Conservation (phyloP, 768 basidiomycete genomes). For the Amanita polypyramis region DNA sequence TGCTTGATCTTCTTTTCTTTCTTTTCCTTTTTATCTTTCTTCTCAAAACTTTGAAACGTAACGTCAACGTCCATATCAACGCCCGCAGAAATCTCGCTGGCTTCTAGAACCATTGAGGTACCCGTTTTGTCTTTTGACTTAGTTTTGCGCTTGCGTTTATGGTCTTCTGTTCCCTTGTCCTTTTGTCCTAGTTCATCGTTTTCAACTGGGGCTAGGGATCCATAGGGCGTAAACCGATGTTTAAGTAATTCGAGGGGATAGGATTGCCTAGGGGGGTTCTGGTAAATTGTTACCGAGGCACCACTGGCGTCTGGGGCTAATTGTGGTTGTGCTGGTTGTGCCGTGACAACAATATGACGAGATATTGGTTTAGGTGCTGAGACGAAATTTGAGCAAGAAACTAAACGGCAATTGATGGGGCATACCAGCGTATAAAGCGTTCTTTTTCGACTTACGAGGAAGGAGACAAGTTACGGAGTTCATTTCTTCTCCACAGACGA, state of each 20-base stretch:
- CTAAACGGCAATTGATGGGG: neutral
- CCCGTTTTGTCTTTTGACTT: constrained; percentile 8
- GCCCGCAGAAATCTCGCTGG: neutral
- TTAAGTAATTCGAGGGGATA: constrained; percentile 54
- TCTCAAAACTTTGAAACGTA: constrained; percentile 10
- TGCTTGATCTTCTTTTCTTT: constrained; percentile 30
- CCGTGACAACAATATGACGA: constrained; percentile 46
- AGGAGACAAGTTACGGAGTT: constrained; percentile 50
- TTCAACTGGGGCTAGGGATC: constrained; percentile 25
- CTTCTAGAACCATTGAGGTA: neutral
- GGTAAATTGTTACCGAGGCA: constrained; percentile 14
- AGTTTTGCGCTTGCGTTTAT: neutral
- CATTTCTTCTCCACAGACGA: constrained; percentile 53
- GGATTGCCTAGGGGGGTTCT: constrained; percentile 45
- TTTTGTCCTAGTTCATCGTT: constrained; percentile 16
- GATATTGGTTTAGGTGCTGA: constrained; percentile 32
- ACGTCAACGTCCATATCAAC: constrained; percentile 15
- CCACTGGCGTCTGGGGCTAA: constrained; percentile 11
- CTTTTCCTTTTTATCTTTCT: constrained; percentile 20
- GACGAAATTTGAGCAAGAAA: neutral
- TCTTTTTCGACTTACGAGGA: constrained; percentile 51
- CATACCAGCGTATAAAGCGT: constrained; percentile 47
- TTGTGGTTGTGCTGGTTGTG: constrained; percentile 28
- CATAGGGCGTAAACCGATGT: constrained; percentile 55
- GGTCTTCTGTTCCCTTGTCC: neutral